Evolutionary conservation across 2,329 filamentous ascomycete species (phyloP), one percentile per base, ranked within the genome.

Genomic region (Plenodomus lindquistii): DNA sequence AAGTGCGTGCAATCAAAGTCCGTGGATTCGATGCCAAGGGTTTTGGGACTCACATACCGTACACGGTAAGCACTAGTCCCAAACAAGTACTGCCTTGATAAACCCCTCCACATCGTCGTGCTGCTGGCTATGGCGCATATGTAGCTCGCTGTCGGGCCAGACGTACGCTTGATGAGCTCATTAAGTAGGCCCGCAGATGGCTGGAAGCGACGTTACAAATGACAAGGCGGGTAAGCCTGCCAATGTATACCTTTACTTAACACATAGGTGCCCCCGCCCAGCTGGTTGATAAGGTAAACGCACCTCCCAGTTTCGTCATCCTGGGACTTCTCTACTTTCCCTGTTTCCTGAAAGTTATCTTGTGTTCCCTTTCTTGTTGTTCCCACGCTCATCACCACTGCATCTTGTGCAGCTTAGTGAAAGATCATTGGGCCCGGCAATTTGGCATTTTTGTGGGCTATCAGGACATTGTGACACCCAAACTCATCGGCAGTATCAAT

Each of bases 11-110:
- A 31, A 31, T 31, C 15, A 24, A 4, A 31, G 9, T 31, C 27
- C 27, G 27, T 31, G 27, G 27, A 24, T 13, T 31, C 37, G 45
- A 38, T 54, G 62, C 57, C 60, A 58, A 60, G 56, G 35, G 29
- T 22, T 40, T 46, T 59, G 59, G 66, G 67, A 67, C 54, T 66
- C 54, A 36, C 40, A 69, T 70, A 71, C 69, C 57, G 19, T 41
- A 48, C 62, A 61, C 37, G 67, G 67, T 54, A 62, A 60, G 42
- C 54, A 54, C 57, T 65, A 66, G 55, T 21, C 62, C 59, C 44
- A 27, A 63, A 40, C 50, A 48, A 49, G 58, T 50, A 48, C 51
- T 57, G 49, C 36, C 42, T 20, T 46, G 52, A 61, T 55, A 57
- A 40, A 55, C 58, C 55, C 58, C 57, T 57, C 55, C 55, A 55